These are phyloP conservation scores for Aspergillus carbonarius DNA, from an alignment of 2,329 filamentous ascomycete genomes.

Conservation along the genomic window DNA sequence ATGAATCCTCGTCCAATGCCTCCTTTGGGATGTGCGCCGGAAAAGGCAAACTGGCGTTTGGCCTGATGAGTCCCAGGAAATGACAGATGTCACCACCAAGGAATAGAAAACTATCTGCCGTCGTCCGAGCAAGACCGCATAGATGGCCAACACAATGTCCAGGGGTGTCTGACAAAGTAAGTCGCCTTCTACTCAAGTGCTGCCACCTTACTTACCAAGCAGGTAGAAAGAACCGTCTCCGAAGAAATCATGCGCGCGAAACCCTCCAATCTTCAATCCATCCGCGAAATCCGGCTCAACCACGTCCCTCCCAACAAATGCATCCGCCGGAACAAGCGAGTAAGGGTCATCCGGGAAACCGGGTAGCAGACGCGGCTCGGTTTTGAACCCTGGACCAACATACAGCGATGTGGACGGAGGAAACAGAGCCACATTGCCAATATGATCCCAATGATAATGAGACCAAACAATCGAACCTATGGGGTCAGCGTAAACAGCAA, in stretches of 20 bases:
- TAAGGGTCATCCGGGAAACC: slow-evolving; percentile 46
- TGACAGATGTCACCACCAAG: slow-evolving; percentile 30
- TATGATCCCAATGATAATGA: slow-evolving; percentile 51
- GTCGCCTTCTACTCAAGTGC: slow-evolving; percentile 14
- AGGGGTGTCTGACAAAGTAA: slow-evolving; percentile 14
- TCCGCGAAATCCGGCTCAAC: slow-evolving; percentile 7
- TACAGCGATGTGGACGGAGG: slow-evolving; percentile 48
- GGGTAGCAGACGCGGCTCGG: slow-evolving; percentile 41
- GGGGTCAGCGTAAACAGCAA: background rate
- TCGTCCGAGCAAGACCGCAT: slow-evolving; percentile 27
- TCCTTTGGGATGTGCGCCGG: slow-evolving; percentile 13
- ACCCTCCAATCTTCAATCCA: slow-evolving; percentile 21
- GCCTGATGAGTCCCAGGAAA: slow-evolving; percentile 28
- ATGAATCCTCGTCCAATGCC: background rate
- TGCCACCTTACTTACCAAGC: slow-evolving; percentile 25
- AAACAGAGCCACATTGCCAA: slow-evolving; percentile 52
- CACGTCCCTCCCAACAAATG: slow-evolving; percentile 20
- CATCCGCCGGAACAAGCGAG: slow-evolving; percentile 35
- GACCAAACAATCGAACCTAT: slow-evolving; percentile 28
- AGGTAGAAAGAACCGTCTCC: slow-evolving; percentile 32
- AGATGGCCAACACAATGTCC: slow-evolving; percentile 30
- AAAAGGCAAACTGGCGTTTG: slow-evolving; percentile 28
- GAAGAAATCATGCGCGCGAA: slow-evolving; percentile 30
- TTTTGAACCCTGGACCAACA: slow-evolving; percentile 55
- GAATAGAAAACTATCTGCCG: slow-evolving; percentile 25